Evolutionary conservation across 1,139 yeast species (phyloP).

Genomic region (Yamadazyma pseudoaaseri): DNA sequence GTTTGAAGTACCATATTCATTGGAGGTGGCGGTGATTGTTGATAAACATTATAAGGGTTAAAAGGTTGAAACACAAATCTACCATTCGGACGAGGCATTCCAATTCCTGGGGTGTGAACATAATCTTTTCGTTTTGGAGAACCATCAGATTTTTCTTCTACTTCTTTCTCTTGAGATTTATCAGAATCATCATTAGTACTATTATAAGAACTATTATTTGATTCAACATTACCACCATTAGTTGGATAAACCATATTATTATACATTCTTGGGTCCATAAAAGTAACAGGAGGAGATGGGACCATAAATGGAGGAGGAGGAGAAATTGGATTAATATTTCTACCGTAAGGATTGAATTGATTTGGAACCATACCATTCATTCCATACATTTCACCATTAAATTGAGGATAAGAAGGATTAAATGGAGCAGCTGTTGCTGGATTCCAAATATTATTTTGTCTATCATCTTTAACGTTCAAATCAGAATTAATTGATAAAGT

Average conservation of each 20-base stretch:
- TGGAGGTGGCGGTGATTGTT: slow-evolving; percentile 28
- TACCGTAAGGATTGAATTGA: slow-evolving; percentile 17
- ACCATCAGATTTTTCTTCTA: not conserved
- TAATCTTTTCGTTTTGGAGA: slow-evolving; percentile 9
- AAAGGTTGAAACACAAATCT: slow-evolving; percentile 51
- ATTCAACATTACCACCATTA: slow-evolving; percentile 16
- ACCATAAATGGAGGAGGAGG: slow-evolving; percentile 45
- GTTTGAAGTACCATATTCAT: slow-evolving; percentile 6
- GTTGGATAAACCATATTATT: slow-evolving; percentile 18
- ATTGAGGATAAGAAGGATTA: slow-evolving; percentile 33
- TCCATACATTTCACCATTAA: not conserved
- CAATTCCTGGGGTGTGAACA: slow-evolving; percentile 37
- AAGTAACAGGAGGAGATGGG: slow-evolving; percentile 36
- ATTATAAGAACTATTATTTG: slow-evolving; percentile 4
- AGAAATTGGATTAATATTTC: slow-evolving; percentile 22
- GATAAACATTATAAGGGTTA: slow-evolving; percentile 47
- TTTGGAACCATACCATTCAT: slow-evolving; percentile 11
- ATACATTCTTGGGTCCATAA: slow-evolving; percentile 38
- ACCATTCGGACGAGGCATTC: slow-evolving; percentile 37
- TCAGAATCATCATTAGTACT: slow-evolving; percentile 7
- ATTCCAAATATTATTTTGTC: slow-evolving; percentile 52
- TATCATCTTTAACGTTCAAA: slow-evolving; percentile 10
- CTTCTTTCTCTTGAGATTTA: not conserved
- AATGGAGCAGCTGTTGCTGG: slow-evolving; percentile 63
- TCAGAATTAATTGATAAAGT: slow-evolving; percentile 29